Percentiles rank a stretch among this genome's conserved stretches.
Conservation (phyloP, 768 basidiomycete genomes). For the Porpolomopsis calyptriformis region DNA sequence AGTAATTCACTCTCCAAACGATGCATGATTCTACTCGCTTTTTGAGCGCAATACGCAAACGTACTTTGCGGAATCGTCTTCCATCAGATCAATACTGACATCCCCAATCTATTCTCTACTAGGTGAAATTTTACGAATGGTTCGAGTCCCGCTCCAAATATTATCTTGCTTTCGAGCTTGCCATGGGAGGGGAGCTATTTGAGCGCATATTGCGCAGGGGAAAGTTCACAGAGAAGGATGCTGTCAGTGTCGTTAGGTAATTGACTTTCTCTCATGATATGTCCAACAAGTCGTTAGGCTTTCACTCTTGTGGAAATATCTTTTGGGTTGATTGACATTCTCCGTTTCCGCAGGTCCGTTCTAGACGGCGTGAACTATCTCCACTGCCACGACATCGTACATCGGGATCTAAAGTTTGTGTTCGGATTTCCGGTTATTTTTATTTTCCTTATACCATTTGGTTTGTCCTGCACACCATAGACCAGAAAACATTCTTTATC, state of each 20-base stretch:
- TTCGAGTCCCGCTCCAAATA: constrained; percentile 93
- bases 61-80: background rate
- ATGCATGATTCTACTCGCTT: background rate
- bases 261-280: background rate
- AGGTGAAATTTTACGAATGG: constrained; percentile 96
- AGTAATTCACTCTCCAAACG: background rate
- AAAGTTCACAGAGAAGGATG: constrained; percentile 91
- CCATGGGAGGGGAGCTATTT: constrained; percentile 90
- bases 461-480: constrained; percentile 24
- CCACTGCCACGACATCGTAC: constrained; percentile 88
- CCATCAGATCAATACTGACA: no score
- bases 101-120: constrained; percentile 1
- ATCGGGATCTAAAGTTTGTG: constrained; percentile 84
- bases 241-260: constrained; percentile 63
- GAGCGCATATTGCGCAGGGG: constrained; percentile 76
- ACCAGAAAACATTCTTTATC: constrained; percentile 94
- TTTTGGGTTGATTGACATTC: background rate
- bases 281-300: no score
- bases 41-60: background rate
- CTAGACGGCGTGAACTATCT: constrained; percentile 82
- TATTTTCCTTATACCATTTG: constrained; percentile 1
- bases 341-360: constrained; percentile 49
- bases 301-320: no score
- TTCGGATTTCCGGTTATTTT: background rate
- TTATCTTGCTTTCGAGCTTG: constrained; percentile 92